Percentiles rank a stretch among this genome's conserved stretches.
phyloP scores from a whole-genome alignment of 305 asterid species.

The Ajuga reptans region DNA sequence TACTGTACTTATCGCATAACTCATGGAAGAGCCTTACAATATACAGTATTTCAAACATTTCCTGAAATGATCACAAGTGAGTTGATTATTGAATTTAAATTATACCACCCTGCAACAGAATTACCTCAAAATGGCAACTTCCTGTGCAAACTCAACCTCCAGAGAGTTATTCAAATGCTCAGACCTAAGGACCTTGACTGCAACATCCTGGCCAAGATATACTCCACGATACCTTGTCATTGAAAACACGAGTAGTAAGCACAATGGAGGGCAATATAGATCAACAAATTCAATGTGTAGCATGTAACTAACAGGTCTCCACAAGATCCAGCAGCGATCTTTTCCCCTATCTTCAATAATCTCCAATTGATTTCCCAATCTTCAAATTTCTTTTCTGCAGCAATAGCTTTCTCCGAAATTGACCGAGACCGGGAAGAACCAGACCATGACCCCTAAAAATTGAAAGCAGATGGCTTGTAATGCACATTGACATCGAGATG shows the following conservation, averaged over 20 bases:
- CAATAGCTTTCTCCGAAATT: slow-evolving; percentile 35
- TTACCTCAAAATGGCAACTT: slow-evolving; percentile 72
- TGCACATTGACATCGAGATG: slow-evolving; percentile 7
- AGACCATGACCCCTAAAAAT: slow-evolving; percentile 67
- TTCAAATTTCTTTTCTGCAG: slow-evolving; percentile 32
- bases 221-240: slow-evolving; percentile 65
- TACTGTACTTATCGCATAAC: neutral
- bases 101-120: slow-evolving; percentile 15
- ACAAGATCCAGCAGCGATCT: slow-evolving; percentile 82
- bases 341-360: slow-evolving; percentile 65
- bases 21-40: neutral
- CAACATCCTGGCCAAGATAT: slow-evolving; percentile 74
- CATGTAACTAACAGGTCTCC: slow-evolving; percentile 67
- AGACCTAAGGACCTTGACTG: slow-evolving; percentile 70
- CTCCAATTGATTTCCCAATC: slow-evolving; percentile 75
- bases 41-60: neutral
- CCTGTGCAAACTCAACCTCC: slow-evolving; percentile 76
- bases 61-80: neutral
- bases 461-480: slow-evolving; percentile 19
- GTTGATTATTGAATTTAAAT: neutral
- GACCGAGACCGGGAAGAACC: slow-evolving; percentile 47
- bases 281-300: slow-evolving; percentile 12
- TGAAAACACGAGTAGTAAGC: slow-evolving; percentile 21
- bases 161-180: slow-evolving; percentile 66
- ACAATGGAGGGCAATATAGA: slow-evolving; percentile 13